Base-by-base conservation (phyloP, 805 yeast species). In the Cyberlindnera meyerae region DNA sequence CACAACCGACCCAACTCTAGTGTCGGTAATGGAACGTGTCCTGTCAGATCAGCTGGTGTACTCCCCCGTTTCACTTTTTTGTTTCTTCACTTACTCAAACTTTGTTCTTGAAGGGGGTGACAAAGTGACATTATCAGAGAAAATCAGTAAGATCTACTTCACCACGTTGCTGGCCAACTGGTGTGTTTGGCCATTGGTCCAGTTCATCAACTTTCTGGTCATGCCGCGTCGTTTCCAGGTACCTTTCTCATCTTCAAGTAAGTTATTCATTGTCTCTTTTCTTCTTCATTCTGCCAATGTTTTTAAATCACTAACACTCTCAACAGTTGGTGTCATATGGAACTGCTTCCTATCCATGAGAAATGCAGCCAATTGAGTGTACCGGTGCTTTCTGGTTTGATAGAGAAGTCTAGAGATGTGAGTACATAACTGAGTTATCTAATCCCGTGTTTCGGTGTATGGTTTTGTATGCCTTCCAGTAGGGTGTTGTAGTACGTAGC, bases 311-410 rank as follows among this genome's bases (percentile, higher is more conserved):
- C 52, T 45, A 47, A 47, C 50, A 30, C 5, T 18, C 4, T n/a
- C 2, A 18, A 11, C 15, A 14, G 67, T 93, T 6, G 90, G 95
- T 20, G 94, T 90, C 14, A 63, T 90, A 25, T 90, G 98, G 97
- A 90, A 93, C 56, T 88, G 96, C 36, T 89, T 83, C 63, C 64
- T 90, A 33, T 87, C 95, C 0, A 77, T 85, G 73, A 69, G 84
- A 51, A 86, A 86, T 49, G 79, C 86, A 4, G 61, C 70, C 1
- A 54, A 54, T 18, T 44, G 31, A 14, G 5, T 18, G 18, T 20
- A 21, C 8, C 22, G 17, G n/a, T n/a, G n/a, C n/a, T n/a, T n/a
- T n/a, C n/a, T n/a, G n/a, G n/a, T n/a, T n/a, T n/a, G n/a, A n/a
- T n/a, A n/a, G n/a, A n/a, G n/a, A n/a, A n/a, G n/a, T n/a, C n/a